These are phyloP conservation scores for Solanum appendiculatum DNA, from an alignment of 257 asterid genomes.

Conservation along the genomic window DNA sequence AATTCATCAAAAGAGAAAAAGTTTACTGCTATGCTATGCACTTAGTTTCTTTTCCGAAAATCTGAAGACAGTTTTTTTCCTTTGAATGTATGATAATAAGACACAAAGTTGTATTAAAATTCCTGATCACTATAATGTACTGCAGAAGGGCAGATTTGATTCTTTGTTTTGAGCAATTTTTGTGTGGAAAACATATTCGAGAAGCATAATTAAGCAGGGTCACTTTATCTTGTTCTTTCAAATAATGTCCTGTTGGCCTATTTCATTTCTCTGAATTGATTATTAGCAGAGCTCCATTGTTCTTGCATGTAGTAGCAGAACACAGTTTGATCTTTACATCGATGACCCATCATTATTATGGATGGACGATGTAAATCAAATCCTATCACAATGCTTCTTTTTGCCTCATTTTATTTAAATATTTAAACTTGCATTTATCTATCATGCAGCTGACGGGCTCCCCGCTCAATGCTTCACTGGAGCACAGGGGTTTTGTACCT, in stretches of 20 bases:
- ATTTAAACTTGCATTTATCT: not conserved
- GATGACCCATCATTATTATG: not conserved
- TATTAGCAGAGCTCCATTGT: not conserved
- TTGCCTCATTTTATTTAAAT: not conserved
- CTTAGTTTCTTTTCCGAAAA: not conserved
- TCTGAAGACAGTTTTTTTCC: not conserved
- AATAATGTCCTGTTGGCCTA: not conserved
- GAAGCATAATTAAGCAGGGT: not conserved
- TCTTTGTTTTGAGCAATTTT: not conserved
- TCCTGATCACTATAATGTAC: not conserved
- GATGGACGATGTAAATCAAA: not conserved
- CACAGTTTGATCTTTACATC: not conserved
- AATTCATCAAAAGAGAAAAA: not conserved
- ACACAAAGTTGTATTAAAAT: not conserved
- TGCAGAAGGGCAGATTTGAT: not conserved
- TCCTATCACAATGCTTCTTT: not conserved
- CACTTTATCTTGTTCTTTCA: not conserved
- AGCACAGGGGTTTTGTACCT: conserved; percentile 31
- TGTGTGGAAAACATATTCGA: not conserved
- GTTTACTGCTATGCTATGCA: not conserved
- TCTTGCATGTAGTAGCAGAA: not conserved
- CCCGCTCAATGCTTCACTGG: conserved; percentile 24
- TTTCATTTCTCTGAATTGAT: not conserved
- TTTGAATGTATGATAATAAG: not conserved
- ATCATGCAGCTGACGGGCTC: conserved; percentile 35